Evolutionary conservation across 2,329 filamentous ascomycete genomes (phyloP), one percentile per base, ranked within the genome.

Genomic region (Talaromyces piceae): DNA sequence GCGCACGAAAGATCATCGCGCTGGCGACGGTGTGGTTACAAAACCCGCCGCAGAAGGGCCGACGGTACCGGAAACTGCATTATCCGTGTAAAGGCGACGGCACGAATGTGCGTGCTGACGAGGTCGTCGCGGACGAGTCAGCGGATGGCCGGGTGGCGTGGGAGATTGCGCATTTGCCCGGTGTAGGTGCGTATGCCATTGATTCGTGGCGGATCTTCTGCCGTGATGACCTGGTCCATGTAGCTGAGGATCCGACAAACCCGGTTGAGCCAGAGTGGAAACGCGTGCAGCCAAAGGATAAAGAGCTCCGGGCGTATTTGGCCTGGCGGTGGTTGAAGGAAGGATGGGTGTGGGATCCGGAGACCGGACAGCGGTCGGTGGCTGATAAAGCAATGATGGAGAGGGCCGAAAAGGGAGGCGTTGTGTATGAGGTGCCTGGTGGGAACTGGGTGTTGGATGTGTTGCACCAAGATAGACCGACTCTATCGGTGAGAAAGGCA

Each of bases 201-300:
- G 91, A 96, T 67, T 91, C 86, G 62, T 96, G 89, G 87, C 82
- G 91, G 3, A 95, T 96, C 56, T 96, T 96, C 67, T 95, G 89
- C 65, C 81, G 91, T 1, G 91, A 96, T 64, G 75, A 78, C 27
- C 67, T 13, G 84, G 82, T 0, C 86, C 86, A 1, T 73, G 60
- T 63, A 54, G 67, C 47, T 12, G 62, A 64, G 26, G 68, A 48
- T n/a, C n/a, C n/a, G 6, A 62, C 63, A 25, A 73, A 74, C 11
- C 67, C 46, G 6, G 61, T 63, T 26, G 83, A 89, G 59, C 88
- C 89, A 0, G 91, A 96, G 67, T 96, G 91, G 91, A 93, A 90
- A 78, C 79, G 88, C 3, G 89, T 95, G 1, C 64, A 86, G 45
- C 89, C 91, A 0, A 72, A 77, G 41, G 91, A 96, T 67, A 96